Percentiles rank a stretch among this genome's conserved stretches.
Evolutionary conservation across 129 eudicot species (phyloP).

Genomic region (Chrysanthemum makinoi): DNA sequence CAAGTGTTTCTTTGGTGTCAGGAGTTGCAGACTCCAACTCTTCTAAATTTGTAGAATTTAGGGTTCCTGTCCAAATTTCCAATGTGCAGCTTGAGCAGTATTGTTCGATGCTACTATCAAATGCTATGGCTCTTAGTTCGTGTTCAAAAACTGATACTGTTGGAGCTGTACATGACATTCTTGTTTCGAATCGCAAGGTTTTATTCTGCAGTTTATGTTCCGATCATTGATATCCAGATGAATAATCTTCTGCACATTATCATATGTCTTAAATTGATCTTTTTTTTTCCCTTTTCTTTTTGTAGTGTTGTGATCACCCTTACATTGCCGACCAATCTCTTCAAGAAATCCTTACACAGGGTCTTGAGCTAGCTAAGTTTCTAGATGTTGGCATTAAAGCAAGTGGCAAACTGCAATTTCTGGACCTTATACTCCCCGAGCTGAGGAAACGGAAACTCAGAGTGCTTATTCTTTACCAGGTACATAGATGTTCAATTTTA

Average conservation of each 20-base stretch:
- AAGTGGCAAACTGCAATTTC: conserved; percentile 80
- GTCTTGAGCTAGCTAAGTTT: conserved; percentile 33
- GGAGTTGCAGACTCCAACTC: conserved; percentile 12
- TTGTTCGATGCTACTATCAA: conserved; percentile 66
- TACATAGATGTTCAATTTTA: no score
- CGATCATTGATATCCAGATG: not conserved
- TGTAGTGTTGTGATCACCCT: conserved; percentile 92
- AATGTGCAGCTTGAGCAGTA: conserved; percentile 92
- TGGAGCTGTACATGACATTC: conserved; percentile 67
- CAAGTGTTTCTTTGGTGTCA: no score
- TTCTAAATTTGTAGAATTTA: conserved; percentile 65
- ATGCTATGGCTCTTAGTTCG: conserved; percentile 58
- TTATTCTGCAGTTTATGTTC: conserved; percentile 4
- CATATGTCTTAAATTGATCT: conserved; percentile 23
- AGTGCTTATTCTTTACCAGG: conserved; percentile 63
- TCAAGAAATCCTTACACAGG: conserved; percentile 47
- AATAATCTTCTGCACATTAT: conserved; percentile 13
- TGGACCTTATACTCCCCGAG: conserved; percentile 66
- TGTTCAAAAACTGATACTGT: conserved; percentile 51
- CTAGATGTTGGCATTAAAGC: conserved; percentile 51
- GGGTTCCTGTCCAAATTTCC: conserved; percentile 85
- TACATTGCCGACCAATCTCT: conserved; percentile 61
- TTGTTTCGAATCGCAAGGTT: conserved; percentile 74
- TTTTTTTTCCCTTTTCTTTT: conserved; percentile 19
- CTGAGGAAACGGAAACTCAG: conserved; percentile 47